Conservation (phyloP, 352 stramenopile genomes). For the Thalassiosira mediterranea region DNA sequence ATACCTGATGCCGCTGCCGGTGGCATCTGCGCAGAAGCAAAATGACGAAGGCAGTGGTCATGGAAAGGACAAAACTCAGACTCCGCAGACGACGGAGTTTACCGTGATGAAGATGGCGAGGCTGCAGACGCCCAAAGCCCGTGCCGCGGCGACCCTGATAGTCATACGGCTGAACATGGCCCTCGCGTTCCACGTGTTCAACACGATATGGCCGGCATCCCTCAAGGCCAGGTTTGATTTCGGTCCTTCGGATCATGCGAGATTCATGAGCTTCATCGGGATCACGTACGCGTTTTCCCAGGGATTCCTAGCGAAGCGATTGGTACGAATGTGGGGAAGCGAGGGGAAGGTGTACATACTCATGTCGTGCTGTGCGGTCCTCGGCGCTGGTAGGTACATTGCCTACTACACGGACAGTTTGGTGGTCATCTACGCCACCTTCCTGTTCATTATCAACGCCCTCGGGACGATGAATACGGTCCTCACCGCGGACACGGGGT, state of each 20-base stretch:
- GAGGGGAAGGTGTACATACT: constrained; percentile 58
- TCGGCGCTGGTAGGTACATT: constrained; percentile 63
- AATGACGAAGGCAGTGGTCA: constrained; percentile 7
- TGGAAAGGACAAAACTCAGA: constrained; percentile 12
- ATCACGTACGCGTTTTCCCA: constrained; percentile 78
- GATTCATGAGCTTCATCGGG: constrained; percentile 79
- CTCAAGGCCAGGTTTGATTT: constrained; percentile 78
- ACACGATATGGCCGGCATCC: constrained; percentile 77
- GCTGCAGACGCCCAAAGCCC: constrained; percentile 60
- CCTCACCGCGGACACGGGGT: constrained; percentile 72
- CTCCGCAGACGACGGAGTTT: constrained; percentile 28
- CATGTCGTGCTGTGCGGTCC: constrained; percentile 50
- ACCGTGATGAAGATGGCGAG: constrained; percentile 42
- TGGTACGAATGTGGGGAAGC: constrained; percentile 56
- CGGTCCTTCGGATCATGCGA: constrained; percentile 69
- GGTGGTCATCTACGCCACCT: constrained; percentile 60
- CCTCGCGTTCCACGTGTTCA: constrained; percentile 80
- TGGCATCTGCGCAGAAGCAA: constrained; percentile 10
- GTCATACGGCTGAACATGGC: constrained; percentile 62
- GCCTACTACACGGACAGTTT: constrained; percentile 69
- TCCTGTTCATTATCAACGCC: constrained; percentile 72
- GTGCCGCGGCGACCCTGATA: constrained; percentile 65
- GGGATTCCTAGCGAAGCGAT: constrained; percentile 73
- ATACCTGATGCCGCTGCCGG: constrained; percentile 45
- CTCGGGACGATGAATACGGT: constrained; percentile 77